Conservation (phyloP, 148 eudicot genomes). For the Chenopodium album region DNA sequence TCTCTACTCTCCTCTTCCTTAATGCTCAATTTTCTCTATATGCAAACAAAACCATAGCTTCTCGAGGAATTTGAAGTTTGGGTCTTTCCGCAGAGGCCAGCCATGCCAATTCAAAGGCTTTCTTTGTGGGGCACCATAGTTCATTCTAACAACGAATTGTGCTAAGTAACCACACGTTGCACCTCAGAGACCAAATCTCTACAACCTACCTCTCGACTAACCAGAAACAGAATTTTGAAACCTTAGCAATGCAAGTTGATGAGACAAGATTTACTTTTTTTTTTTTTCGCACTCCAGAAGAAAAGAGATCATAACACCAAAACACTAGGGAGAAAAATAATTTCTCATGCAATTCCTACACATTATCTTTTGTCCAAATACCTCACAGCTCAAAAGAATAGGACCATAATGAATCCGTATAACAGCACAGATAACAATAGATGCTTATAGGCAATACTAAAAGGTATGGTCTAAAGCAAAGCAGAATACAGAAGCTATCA, state of each 20-base stretch:
- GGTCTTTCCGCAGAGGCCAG: not conserved
- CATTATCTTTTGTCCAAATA: not conserved
- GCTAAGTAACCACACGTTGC: no score
- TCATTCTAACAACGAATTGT: not conserved
- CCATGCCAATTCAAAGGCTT: not conserved
- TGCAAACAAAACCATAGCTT: conserved; percentile 12
- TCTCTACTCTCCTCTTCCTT: not conserved
- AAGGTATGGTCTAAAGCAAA: not conserved
- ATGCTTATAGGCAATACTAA: not conserved
- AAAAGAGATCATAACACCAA: not conserved
- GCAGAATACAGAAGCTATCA: not conserved
- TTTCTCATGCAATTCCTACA: not conserved
- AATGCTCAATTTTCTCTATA: not conserved
- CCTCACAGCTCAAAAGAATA: not conserved
- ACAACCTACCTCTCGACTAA: not conserved
- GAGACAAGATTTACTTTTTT: not conserved
- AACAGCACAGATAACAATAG: not conserved
- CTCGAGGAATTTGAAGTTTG: not conserved
- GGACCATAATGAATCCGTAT: not conserved
- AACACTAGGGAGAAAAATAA: not conserved
- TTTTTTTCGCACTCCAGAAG: not conserved
- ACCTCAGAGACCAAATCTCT: no score
- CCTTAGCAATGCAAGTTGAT: not conserved
- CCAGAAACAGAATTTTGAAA: not conserved
- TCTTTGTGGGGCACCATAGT: not conserved